These are phyloP conservation scores for Aquanectria penicillioides DNA, from an alignment of 2,329 filamentous ascomycete genomes.

Conservation along the genomic window DNA sequence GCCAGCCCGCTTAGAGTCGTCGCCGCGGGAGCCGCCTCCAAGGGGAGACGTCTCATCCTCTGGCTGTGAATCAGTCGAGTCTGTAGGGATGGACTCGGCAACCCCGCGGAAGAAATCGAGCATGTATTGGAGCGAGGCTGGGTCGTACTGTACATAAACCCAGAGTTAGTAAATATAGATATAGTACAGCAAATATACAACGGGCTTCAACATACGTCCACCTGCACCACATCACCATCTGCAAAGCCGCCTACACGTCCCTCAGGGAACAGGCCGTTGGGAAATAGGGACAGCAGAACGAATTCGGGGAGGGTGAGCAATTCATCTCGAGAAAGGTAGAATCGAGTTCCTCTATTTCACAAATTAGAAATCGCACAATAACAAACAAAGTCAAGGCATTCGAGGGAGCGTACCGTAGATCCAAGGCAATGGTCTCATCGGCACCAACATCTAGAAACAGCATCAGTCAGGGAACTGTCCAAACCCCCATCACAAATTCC, in stretches of 20 bases:
- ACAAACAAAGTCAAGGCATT: not conserved
- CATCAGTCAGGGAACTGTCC: conserved; percentile 8
- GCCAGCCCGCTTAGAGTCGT: conserved; percentile 88
- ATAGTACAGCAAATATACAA: not conserved
- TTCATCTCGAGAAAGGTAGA: conserved; percentile 94
- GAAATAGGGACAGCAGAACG: conserved; percentile 95
- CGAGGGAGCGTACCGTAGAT: conserved; percentile 82
- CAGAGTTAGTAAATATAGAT: conserved; percentile 20
- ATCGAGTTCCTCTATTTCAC: conserved; percentile 80
- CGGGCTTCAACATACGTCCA: conserved; percentile 78
- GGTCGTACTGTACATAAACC: conserved; percentile 81
- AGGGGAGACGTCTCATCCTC: conserved; percentile 70
- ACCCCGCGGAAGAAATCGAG: conserved; percentile 97
- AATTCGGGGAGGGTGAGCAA: conserved; percentile 96
- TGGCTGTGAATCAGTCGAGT: conserved; percentile 68
- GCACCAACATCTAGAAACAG: conserved; percentile 77
- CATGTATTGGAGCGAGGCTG: conserved; percentile 97
- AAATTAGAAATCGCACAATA: conserved; percentile 38
- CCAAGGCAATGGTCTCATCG: conserved; percentile 94
- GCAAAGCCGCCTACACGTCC: conserved; percentile 94
- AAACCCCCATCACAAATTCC: not conserved
- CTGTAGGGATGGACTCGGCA: conserved; percentile 90
- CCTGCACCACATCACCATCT: conserved; percentile 93
- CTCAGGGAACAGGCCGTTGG: conserved; percentile 97
- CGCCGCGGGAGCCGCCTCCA: conserved; percentile 76